Percentiles rank a stretch among this genome's conserved stretches.
These are phyloP conservation scores for Xerocomus amazonicus DNA, from an alignment of 1,284 basidiomycete genomes.

Conservation along the genomic window DNA sequence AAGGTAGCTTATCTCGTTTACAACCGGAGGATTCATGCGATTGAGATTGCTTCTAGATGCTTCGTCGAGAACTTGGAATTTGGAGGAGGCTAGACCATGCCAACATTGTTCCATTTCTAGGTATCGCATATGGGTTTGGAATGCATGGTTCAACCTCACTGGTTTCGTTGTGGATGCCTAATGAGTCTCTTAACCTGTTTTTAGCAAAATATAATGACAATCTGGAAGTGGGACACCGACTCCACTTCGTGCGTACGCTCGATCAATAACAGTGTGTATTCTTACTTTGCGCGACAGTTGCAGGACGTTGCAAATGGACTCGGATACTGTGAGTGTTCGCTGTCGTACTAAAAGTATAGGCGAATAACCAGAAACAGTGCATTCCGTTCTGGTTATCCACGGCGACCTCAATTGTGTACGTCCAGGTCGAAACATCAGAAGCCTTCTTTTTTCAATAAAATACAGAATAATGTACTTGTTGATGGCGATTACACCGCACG, in stretches of 20 bases:
- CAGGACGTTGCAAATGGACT: conserved; percentile 13
- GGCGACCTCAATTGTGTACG: conserved; percentile 14
- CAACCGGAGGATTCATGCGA: too few relatives aligned
- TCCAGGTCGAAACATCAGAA: background rate
- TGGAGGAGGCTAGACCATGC: conserved; percentile 17
- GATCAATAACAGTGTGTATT: accelerated
- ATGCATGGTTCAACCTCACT: conserved; percentile 8
- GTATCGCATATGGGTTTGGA: conserved; percentile 16
- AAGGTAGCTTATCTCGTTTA: background rate
- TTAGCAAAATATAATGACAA: conserved; percentile 1
- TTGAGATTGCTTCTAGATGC: background rate
- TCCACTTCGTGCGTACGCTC: conserved; percentile 11
- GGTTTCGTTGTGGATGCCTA: conserved; percentile 21
- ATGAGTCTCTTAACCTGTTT: conserved; percentile 9
- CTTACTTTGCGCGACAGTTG: conserved; percentile 1
- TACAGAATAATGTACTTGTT: conserved; percentile 5
- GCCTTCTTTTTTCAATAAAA: too few relatives aligned
- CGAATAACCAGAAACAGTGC: conserved; percentile 5
- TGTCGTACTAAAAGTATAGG: accelerated
- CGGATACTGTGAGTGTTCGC: conserved; percentile 9
- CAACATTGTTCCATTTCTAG: conserved; percentile 21
- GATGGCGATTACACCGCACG: background rate
- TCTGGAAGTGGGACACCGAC: conserved; percentile 1
- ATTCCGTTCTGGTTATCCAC: conserved; percentile 15
- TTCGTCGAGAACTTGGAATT: conserved; percentile 17